Evolutionary conservation across 2,329 filamentous ascomycete genomes (phyloP).

Genomic region (Epichloe baconii): DNA sequence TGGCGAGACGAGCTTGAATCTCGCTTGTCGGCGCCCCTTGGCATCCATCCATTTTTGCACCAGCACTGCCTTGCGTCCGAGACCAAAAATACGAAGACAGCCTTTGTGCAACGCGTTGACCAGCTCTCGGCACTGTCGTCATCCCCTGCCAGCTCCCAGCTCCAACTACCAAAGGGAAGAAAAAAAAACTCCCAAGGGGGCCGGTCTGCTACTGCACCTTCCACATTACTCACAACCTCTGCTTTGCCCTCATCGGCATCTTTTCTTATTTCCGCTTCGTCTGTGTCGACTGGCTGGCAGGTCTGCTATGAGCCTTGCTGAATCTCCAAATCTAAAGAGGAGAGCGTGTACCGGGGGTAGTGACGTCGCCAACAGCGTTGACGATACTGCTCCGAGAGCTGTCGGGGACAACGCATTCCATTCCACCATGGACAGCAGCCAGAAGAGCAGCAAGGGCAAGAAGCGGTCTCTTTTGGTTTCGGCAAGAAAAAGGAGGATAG

Average conservation of each 20-base stretch:
- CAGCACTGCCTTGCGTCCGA: constrained; percentile 1
- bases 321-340: constrained; percentile 12
- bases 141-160: constrained; percentile 1
- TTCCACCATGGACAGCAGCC: constrained; percentile 14
- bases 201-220: neutral
- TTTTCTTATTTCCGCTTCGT: neutral
- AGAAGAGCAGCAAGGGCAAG: constrained; percentile 26
- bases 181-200: neutral
- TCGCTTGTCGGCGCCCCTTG: constrained; percentile 1
- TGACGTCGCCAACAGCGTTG: constrained; percentile 14
- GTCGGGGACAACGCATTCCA: constrained; percentile 15
- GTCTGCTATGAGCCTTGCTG: constrained; percentile 18
- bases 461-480: constrained; percentile 46
- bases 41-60: neutral
- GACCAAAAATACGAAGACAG: neutral
- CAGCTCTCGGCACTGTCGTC: constrained; percentile 3
- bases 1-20: neutral
- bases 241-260: neutral
- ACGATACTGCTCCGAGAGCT: constrained; percentile 20
- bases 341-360: constrained; percentile 4
- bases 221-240: neutral
- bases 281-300: neutral
- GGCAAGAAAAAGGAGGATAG: constrained; percentile 44
- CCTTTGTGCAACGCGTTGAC: constrained; percentile 1
- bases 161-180: neutral